Evolutionary conservation across 2,329 filamentous ascomycete genomes (phyloP).

Genomic region (Aspergillus costaricaensis): DNA sequence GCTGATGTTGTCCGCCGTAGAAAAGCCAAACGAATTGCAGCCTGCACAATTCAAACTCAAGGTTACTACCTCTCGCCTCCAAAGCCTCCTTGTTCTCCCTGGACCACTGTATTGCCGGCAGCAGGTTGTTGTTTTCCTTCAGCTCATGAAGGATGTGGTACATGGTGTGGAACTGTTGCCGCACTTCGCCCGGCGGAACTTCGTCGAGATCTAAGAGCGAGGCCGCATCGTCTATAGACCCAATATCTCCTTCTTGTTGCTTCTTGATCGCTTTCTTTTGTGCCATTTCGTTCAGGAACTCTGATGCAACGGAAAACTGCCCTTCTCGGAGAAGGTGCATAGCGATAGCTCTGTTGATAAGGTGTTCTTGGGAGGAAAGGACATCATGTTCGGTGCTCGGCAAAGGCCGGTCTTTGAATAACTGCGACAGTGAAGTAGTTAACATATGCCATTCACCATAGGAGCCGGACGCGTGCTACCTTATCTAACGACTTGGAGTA

Average conservation of each 20-base stretch:
- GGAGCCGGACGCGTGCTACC: conserved; percentile 47
- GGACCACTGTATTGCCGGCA: conserved; percentile 87
- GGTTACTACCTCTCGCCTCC: conserved; percentile 80
- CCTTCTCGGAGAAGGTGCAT: conserved; percentile 97
- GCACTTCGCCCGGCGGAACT: conserved; percentile 67
- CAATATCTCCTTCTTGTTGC: conserved; percentile 29
- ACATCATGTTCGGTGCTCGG: conserved; percentile 79
- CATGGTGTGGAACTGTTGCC: conserved; percentile 82
- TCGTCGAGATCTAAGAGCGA: conserved; percentile 56
- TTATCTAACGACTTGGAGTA: conserved; percentile 85
- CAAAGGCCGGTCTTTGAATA: conserved; percentile 68
- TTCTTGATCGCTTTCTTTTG: conserved; percentile 45
- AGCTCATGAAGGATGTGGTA: conserved; percentile 83
- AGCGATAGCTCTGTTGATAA: conserved; percentile 90
- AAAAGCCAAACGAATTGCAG: conserved; percentile 90
- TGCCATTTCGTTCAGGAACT: conserved; percentile 74
- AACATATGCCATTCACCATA: neutral
- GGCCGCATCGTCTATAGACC: conserved; percentile 42
- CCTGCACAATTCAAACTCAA: conserved; percentile 91
- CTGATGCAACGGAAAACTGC: conserved; percentile 83
- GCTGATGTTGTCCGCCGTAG: conserved; percentile 63
- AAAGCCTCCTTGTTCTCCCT: conserved; percentile 68
- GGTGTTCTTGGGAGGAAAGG: conserved; percentile 69
- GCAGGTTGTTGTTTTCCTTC: conserved; percentile 68
- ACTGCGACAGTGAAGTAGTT: conserved; percentile 42